phyloP scores from a whole-genome alignment of 495 filamentous ascomycete species.

The Talaromyces nanjingensis region DNA sequence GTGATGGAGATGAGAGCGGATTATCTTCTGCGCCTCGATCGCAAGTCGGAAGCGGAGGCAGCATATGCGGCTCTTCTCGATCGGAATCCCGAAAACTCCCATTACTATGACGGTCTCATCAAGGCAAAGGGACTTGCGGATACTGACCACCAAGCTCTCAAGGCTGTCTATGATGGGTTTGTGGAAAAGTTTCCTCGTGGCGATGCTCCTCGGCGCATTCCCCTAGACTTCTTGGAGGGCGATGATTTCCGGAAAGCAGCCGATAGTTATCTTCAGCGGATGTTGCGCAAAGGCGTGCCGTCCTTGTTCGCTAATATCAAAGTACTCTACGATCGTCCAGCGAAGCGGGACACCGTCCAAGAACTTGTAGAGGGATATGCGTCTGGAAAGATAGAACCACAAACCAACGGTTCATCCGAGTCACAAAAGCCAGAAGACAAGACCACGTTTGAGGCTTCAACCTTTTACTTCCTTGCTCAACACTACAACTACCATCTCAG shows the following conservation, averaged over 20 bases:
- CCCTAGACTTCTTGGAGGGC: slow-evolving; percentile 82
- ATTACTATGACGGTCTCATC: slow-evolving; percentile 76
- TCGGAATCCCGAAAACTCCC: slow-evolving; percentile 79
- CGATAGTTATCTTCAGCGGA: slow-evolving; percentile 71
- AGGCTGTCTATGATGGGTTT: slow-evolving; percentile 71
- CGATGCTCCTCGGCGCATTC: slow-evolving; percentile 80
- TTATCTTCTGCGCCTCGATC: slow-evolving; percentile 72
- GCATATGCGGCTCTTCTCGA: slow-evolving; percentile 76
- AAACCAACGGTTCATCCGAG: slow-evolving; percentile 41
- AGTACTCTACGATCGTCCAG: slow-evolving; percentile 68
- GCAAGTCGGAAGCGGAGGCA: slow-evolving; percentile 72
- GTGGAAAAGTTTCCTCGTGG: slow-evolving; percentile 71
- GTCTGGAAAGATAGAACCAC: slow-evolving; percentile 31
- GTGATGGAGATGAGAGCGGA: slow-evolving; percentile 83
- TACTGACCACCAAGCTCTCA: slow-evolving; percentile 55
- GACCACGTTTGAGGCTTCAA: slow-evolving; percentile 60
- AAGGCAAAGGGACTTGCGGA: slow-evolving; percentile 56
- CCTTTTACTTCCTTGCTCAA: slow-evolving; percentile 87
- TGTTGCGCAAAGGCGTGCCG: slow-evolving; percentile 93
- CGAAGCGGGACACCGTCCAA: slow-evolving; percentile 70
- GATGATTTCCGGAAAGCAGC: slow-evolving; percentile 75
- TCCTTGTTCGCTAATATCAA: slow-evolving; percentile 96
- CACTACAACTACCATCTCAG: slow-evolving; percentile 93
- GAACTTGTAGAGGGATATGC: slow-evolving; percentile 74
- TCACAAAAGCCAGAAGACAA: slow-evolving; percentile 45